Conservation (phyloP, 352 stramenopile species). For the Pythium scleroteichum region DNA sequence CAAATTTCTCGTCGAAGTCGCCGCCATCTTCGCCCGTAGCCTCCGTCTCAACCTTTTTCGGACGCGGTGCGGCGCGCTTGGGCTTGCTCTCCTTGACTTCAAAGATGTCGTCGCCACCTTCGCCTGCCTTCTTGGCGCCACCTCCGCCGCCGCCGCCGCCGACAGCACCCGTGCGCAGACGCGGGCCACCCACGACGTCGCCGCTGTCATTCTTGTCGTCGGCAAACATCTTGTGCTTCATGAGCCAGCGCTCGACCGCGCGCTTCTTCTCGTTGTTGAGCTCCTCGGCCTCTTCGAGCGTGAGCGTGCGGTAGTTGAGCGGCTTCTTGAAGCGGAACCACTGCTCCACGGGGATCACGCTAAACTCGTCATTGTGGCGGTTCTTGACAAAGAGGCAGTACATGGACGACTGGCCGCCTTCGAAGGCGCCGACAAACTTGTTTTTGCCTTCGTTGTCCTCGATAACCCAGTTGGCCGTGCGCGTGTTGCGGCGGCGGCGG, state of each 20-base stretch:
- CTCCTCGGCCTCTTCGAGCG: slow-evolving; percentile 82
- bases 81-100: slow-evolving; percentile 50
- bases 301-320: slow-evolving; percentile 81
- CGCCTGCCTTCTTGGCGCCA: slow-evolving; percentile 34
- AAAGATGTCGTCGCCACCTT: slow-evolving; percentile 69
- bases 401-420: slow-evolving; percentile 80
- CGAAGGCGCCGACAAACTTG: slow-evolving; percentile 82
- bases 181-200: slow-evolving; percentile 63
- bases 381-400: slow-evolving; percentile 89
- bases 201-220: slow-evolving; percentile 63
- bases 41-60: slow-evolving; percentile 54
- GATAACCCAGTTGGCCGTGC: slow-evolving; percentile 82
- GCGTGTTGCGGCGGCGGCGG: slow-evolving; percentile 71
- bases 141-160: slow-evolving; percentile 27
- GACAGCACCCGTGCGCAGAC: slow-evolving; percentile 69
- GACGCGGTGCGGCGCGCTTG: slow-evolving; percentile 43
- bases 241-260: slow-evolving; percentile 85
- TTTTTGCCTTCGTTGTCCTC: slow-evolving; percentile 82
- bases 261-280: slow-evolving; percentile 91
- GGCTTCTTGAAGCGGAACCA: slow-evolving; percentile 92
- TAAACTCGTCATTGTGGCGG: slow-evolving; percentile 87
- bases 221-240: slow-evolving; percentile 85
- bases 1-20: slow-evolving; percentile 88
- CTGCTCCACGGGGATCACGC: slow-evolving; percentile 83
- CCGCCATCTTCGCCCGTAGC: slow-evolving; percentile 79